Evolutionary conservation across 1,139 yeast species (phyloP), one percentile per base, ranked within the genome.

Genomic region (Pichia sp.): DNA sequence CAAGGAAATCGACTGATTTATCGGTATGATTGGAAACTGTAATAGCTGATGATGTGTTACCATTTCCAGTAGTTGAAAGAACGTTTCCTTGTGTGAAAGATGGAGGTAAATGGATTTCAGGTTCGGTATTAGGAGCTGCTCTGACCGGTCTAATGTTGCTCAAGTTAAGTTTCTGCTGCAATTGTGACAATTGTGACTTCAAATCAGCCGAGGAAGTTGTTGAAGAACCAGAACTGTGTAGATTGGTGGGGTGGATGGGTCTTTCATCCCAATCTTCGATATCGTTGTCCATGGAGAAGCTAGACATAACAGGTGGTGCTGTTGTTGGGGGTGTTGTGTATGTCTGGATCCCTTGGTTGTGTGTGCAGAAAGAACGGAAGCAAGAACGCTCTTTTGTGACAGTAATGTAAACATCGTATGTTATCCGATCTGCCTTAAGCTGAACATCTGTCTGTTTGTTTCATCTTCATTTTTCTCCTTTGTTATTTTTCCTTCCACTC

Each of bases 1-100:
- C 85, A 5, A 87, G 88, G 63, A 89, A 89, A 57, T 83, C 81
- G 70, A 87, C 80, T 55, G 88, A 93, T 38, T 46, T 43, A 42
- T 45, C 49, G 4, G 43, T 10, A 28, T 4, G 10, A 12, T 28
- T 28, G 5, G 14, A 14, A 28, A 28, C n/a, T 8, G 11, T 28
- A 10, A 12, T 10, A 12, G n/a, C 31, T 28, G 10, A 6, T 10
- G 31, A 10, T 10, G 10, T 28, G 5, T 7, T 8, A 28, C 14
- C 14, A 28, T 28, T 28, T 12, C 3, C 4, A 3, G 36, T 9
- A 18, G 11, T 34, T 34, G 36, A 10, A 9, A 22, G n/a, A 8
- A 22, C 28, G 22, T 14, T 35, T 18, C 12, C 18, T 3, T 11
- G 10, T 56, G 51, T 34, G 20, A 41, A 20, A 14, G 50, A 18